phyloP scores from a whole-genome alignment of 768 basidiomycete genomes.

The Tulasnella sp. region DNA sequence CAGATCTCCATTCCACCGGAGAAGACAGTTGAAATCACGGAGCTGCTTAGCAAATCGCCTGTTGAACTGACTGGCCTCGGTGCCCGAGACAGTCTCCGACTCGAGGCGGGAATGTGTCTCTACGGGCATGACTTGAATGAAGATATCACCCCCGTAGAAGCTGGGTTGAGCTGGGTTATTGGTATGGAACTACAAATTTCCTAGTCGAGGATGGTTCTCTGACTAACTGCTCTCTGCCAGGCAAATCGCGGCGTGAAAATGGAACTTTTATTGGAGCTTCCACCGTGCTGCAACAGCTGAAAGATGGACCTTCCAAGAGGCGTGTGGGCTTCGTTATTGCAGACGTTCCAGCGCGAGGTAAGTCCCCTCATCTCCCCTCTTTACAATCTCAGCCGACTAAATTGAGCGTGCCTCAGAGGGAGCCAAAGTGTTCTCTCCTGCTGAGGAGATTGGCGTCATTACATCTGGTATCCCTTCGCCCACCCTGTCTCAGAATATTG shows the following conservation, averaged over 20 bases:
- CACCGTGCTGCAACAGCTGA: conserved; percentile 66
- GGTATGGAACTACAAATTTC: conserved; percentile 45
- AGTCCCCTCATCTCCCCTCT: not conserved
- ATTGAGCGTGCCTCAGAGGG: conserved; percentile 52
- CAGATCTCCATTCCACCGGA: conserved; percentile 87
- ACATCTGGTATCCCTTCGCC: conserved; percentile 97
- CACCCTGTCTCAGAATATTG: conserved; percentile 82
- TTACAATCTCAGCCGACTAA: not conserved
- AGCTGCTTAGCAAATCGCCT: conserved; percentile 52
- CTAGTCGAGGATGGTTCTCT: not conserved
- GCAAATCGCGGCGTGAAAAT: conserved; percentile 70
- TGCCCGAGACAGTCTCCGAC: conserved; percentile 85
- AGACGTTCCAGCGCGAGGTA: conserved; percentile 81
- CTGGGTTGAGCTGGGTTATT: conserved; percentile 88
- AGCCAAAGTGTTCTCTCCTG: conserved; percentile 61
- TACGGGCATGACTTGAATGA: conserved; percentile 95
- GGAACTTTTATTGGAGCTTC: conserved; percentile 73
- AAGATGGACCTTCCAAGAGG: conserved; percentile 68
- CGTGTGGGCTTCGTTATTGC: conserved; percentile 80
- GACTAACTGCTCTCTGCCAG: conserved; percentile 38
- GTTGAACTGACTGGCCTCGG: conserved; percentile 83
- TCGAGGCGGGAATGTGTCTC: conserved; percentile 96
- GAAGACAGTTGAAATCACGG: conserved; percentile 66
- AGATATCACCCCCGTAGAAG: conserved; percentile 79
- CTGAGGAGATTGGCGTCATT: conserved; percentile 56